Base-by-base conservation (phyloP, 306 rosid genomes). In the Malus orientalis region DNA sequence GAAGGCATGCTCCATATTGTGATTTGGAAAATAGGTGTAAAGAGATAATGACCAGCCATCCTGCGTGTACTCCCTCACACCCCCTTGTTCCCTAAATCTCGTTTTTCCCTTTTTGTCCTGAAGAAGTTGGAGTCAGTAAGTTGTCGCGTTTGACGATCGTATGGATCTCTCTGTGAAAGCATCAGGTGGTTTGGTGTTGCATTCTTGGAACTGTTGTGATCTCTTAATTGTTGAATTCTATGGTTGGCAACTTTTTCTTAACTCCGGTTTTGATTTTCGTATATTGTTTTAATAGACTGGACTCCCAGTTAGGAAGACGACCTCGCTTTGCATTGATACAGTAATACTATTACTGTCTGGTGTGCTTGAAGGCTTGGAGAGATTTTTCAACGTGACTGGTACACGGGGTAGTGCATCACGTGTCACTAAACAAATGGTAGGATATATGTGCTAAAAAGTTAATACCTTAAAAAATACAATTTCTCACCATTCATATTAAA, bases 1-100 rank as follows among this genome's bases (percentile, higher is more conserved):
- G 78, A 95, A 86, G 85, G 97, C 93, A 5, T 95, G 99, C 91
- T 91, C 97, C 78, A 92, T 95, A 88, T 95, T 95, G 95, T 95
- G 92, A 95, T 87, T 81, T 51, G 55, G 70, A 80, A 68, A 61
- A 69, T 86, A 70, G 84, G 82, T 84, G 83, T 75, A 83, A 89
- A 83, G 84, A 78, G 86, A 83, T 81, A 84, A 81, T 63, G 78
- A 33, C 83, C 86, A 54, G 83, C 80, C 69, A 74, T 68, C 73
- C 83, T 74, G 76, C 87, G 80, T 82, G 87, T 84, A 76, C 85
- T 80, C 40, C 81, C 81, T 54, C 33, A 72, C 20, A 69, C 23
- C 53, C 79, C 14, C 63, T 69, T 22, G 81, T 54, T 58, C 61
- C 85, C 74, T 76, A 85, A 58, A 58, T 58, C 29, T 3, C 22